Evolutionary conservation across 345 rosid genomes (phyloP), one percentile per base, ranked within the genome.

Genomic region (Sonneratia caseolaris): DNA sequence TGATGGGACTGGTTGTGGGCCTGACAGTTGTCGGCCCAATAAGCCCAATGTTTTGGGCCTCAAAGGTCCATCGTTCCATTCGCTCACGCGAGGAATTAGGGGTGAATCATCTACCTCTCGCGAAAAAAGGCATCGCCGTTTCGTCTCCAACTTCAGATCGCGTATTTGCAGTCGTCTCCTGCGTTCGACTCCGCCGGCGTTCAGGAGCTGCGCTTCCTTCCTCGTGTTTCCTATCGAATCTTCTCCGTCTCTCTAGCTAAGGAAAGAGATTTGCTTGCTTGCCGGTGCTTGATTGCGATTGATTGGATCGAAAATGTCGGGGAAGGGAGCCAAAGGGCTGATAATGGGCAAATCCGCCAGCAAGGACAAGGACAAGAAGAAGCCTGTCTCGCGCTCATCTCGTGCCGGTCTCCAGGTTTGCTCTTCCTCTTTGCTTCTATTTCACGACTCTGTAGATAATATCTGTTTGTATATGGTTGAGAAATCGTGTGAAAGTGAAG

Each of bases 291-390:
- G 53, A 42, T 36, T 27, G 70, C 7, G 64, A 22, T 57, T 42
- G 45, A 42, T 57, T n/a, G 64, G 5, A 62, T 35, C 53, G 37
- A 68, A 27, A 24, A 68, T 68, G 70, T 68, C 96, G 56, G 96
- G 96, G 49, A 90, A 90, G 77, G 96, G 96, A 64, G 96, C 91
- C 0, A 90, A 90, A 36, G 96, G 96, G 5, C 77, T 90, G 81
- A 82, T 86, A 43, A 86, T 84, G 68, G 96, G 91, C 64, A 88
- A 88, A 82, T 80, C 91, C 32, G 82, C 85, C 14, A 43, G 76
- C 66, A 80, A 71, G 32, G 84, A 79, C 53, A 88, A 84, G 75
- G 86, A 87, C 48, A 69, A 89, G 87, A 87, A 86, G 79, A 84
- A 85, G 76, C 92, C 92, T 43, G 80, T 79, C 70, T 87, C 96